Evolutionary conservation across 805 yeast genomes (phyloP).

Genomic region (Teunomyces cretensis): DNA sequence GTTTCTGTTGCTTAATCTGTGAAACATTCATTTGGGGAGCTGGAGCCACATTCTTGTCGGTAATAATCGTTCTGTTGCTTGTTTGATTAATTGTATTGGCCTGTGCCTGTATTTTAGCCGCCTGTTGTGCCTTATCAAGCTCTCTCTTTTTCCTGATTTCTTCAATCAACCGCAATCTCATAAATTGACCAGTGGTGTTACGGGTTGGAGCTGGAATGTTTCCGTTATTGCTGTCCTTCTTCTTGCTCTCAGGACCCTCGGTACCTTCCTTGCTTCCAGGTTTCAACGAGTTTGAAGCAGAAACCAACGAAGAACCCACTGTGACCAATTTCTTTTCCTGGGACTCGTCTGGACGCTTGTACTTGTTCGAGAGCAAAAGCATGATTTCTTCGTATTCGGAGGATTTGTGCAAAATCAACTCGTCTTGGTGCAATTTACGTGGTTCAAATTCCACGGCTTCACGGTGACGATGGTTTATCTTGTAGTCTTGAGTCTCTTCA

Average conservation of each 20-base stretch:
- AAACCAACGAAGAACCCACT: slow-evolving; percentile 29
- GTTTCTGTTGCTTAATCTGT: slow-evolving; percentile 20
- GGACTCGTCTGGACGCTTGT: slow-evolving; percentile 38
- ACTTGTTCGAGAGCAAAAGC: slow-evolving; percentile 47
- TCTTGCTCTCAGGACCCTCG: slow-evolving; percentile 32
- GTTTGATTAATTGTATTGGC: slow-evolving; percentile 26
- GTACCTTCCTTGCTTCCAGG: slow-evolving; percentile 21
- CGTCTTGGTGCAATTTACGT: slow-evolving; percentile 43
- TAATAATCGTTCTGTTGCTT: slow-evolving; percentile 36
- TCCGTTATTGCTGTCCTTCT: slow-evolving; percentile 11
- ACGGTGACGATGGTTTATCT: slow-evolving; percentile 30
- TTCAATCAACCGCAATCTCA: slow-evolving; percentile 85
- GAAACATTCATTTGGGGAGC: slow-evolving; percentile 9
- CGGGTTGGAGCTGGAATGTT: slow-evolving; percentile 20
- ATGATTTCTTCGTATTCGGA: slow-evolving; percentile 86
- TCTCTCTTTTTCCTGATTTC: slow-evolving; percentile 71
- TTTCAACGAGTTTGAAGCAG: slow-evolving; percentile 14
- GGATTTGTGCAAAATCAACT: slow-evolving; percentile 59
- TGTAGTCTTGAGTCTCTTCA: slow-evolving; percentile 32
- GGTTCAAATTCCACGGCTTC: slow-evolving; percentile 28
- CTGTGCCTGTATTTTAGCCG: slow-evolving; percentile 41
- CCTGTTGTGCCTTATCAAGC: slow-evolving; percentile 41
- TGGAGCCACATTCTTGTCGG: slow-evolving; percentile 21
- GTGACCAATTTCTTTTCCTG: slow-evolving; percentile 40
- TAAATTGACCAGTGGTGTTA: slow-evolving; percentile 61